Evolutionary conservation across 2,329 filamentous ascomycete species (phyloP).

Genomic region (Aspergillus sp.): DNA sequence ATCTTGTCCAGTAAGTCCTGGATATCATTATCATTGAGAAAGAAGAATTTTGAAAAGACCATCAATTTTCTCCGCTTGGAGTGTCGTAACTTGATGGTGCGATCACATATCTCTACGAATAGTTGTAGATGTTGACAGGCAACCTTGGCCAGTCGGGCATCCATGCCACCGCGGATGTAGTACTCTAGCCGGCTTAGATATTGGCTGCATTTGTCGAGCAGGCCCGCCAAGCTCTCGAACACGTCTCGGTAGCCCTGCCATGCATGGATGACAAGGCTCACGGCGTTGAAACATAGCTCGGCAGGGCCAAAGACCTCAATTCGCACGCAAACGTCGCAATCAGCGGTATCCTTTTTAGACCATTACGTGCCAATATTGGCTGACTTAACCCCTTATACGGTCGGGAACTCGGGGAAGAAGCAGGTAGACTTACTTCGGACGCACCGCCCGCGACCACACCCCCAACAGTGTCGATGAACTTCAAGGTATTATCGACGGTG

Average conservation of each 20-base stretch:
- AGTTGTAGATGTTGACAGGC: slow-evolving; percentile 19
- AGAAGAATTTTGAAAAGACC: slow-evolving; percentile 17
- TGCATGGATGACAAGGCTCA: slow-evolving; percentile 20
- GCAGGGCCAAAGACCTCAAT: slow-evolving; percentile 20
- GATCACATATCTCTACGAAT: slow-evolving; percentile 22
- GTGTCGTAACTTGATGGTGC: slow-evolving; percentile 14
- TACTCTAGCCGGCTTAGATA: slow-evolving; percentile 18
- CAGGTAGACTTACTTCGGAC: slow-evolving; percentile 7
- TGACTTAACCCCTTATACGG: not conserved
- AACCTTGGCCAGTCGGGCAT: slow-evolving; percentile 16
- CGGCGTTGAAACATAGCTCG: slow-evolving; percentile 22
- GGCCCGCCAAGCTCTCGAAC: slow-evolving; percentile 18
- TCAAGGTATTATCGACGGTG: slow-evolving; percentile 15
- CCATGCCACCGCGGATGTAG: slow-evolving; percentile 18
- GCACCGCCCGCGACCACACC: slow-evolving; percentile 13
- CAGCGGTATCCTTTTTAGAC: not conserved
- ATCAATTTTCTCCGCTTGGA: slow-evolving; percentile 14
- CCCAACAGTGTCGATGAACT: slow-evolving; percentile 16
- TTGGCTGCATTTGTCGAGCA: slow-evolving; percentile 16
- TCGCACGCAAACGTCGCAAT: not conserved
- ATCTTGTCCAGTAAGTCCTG: slow-evolving; percentile 16
- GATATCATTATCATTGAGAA: slow-evolving; percentile 21
- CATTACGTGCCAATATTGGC: not conserved
- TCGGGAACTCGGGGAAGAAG: not conserved
- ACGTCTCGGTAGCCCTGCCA: slow-evolving; percentile 21